Conservation (phyloP, 257 asterid species). For the Plantago elongata region DNA sequence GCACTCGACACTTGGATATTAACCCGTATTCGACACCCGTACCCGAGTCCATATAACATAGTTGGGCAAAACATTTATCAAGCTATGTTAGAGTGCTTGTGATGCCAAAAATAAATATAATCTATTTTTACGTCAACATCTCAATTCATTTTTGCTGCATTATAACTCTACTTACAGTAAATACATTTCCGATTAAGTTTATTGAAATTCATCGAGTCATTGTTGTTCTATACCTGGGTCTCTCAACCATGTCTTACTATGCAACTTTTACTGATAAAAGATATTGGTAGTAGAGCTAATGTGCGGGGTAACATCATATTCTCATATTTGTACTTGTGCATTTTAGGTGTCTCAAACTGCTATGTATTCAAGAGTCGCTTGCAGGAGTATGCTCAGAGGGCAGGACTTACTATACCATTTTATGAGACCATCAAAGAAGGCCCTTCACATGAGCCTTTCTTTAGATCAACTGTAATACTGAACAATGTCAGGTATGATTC, state of each 20-base stretch:
- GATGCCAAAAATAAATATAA: background rate
- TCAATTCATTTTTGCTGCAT: background rate
- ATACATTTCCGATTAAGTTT: background rate
- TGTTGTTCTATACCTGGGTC: slow-evolving; percentile 6
- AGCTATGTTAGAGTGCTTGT: too few species aligned
- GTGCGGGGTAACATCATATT: background rate
- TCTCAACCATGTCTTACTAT: background rate
- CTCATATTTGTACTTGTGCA: slow-evolving; percentile 13
- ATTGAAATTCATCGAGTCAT: background rate
- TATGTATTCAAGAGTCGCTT: slow-evolving; percentile 87
- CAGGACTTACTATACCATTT: slow-evolving; percentile 65
- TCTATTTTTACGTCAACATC: background rate
- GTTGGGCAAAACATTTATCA: too few species aligned
- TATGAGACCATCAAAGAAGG: slow-evolving; percentile 88
- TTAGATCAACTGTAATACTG: slow-evolving; percentile 73
- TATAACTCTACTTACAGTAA: background rate
- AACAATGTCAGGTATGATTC: slow-evolving; percentile 69
- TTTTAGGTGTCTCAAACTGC: slow-evolving; percentile 70
- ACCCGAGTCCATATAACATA: too few species aligned
- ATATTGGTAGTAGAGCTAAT: background rate
- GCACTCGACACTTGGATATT: too few species aligned
- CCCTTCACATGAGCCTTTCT: slow-evolving; percentile 83
- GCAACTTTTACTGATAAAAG: background rate
- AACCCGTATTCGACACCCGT: too few species aligned
- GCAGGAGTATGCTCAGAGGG: slow-evolving; percentile 92